Evolutionary conservation across 441 rosid genomes (phyloP).

Genomic region (Euphorbia schlechtendalii): DNA sequence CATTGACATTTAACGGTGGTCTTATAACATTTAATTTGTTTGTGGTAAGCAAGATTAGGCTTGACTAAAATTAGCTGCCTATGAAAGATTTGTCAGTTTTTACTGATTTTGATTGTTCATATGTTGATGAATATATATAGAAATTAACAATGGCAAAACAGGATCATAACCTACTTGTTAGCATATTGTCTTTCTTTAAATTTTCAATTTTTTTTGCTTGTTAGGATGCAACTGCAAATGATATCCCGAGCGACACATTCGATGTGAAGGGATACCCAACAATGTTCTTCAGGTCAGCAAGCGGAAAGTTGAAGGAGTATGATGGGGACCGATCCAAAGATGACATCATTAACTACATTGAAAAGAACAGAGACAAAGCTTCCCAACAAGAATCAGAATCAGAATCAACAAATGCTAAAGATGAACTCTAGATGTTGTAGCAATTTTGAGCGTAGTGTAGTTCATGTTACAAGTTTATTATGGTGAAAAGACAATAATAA

Average conservation of each 20-base stretch:
- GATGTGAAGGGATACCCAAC: slow-evolving; percentile 87
- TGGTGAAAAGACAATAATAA: slow-evolving; percentile 15
- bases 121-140: too few species aligned
- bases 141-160: too few species aligned
- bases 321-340: slow-evolving; percentile 79
- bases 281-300: slow-evolving; percentile 61
- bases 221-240: slow-evolving; percentile 90
- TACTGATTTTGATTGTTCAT: too few species aligned
- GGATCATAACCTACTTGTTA: not conserved
- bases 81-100: too few species aligned
- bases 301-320: slow-evolving; percentile 50
- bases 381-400: slow-evolving; percentile 27
- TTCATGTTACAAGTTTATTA: not conserved
- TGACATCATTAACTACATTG: slow-evolving; percentile 69
- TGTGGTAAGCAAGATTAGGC: too few species aligned
- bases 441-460: slow-evolving; percentile 21
- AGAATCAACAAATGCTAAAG: slow-evolving; percentile 23
- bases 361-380: slow-evolving; percentile 60
- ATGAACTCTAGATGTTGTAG: slow-evolving; percentile 40
- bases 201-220: not conserved
- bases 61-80: too few species aligned
- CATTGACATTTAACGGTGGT: too few species aligned
- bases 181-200: not conserved
- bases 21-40: too few species aligned
- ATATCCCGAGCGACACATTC: slow-evolving; percentile 49